Base-by-base conservation (phyloP, 495 filamentous ascomycete genomes). In the Hapsidospora chrysogenum region DNA sequence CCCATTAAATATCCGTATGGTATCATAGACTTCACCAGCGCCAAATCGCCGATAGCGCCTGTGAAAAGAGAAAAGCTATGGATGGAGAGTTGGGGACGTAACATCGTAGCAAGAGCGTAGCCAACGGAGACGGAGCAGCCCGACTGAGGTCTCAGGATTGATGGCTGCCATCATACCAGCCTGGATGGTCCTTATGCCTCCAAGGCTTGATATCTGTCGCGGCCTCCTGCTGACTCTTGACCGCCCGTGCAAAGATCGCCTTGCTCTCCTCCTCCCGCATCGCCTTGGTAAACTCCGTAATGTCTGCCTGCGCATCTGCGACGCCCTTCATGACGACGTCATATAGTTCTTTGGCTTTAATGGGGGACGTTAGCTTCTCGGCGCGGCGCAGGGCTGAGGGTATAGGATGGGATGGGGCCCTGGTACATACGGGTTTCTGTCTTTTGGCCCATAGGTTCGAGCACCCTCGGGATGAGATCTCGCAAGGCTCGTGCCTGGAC, bases 161-260 rank as follows among this genome's bases (percentile, higher is more conserved):
- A n/a, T n/a, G n/a, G n/a, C 14, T 25, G 35, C 15, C 30, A 32
- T 26, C 22, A 17, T 57, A 45, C 65, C 65, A 70, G 25, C 63
- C 55, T 0, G 65, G 63, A 38, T 70, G 52, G 7, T 70, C 62
- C 15, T 45, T 53, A 3, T 58, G 51, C 15, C 48, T 49, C 66
- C 68, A 72, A 19, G 58, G 54, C 41, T 54, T 63, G 35, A 70
- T 63, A 10, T 60, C 63, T 29, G 53, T 52, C 0, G 62, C 57
- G 30, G 63, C 61, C 17, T 56, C 49, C 33, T 51, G 51, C 18
- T 56, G 54, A 40, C 65, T 68, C 37, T 58, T 52, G 17, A 39
- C 51, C 2, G 57, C 61, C 13, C 56, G 49, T 1, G 54, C 42
- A 9, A 70, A 43, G 19, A 60, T 49, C 33, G 50, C 58, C 29